Conservation (phyloP, 306 rosid species). For the Senna siamea region DNA sequence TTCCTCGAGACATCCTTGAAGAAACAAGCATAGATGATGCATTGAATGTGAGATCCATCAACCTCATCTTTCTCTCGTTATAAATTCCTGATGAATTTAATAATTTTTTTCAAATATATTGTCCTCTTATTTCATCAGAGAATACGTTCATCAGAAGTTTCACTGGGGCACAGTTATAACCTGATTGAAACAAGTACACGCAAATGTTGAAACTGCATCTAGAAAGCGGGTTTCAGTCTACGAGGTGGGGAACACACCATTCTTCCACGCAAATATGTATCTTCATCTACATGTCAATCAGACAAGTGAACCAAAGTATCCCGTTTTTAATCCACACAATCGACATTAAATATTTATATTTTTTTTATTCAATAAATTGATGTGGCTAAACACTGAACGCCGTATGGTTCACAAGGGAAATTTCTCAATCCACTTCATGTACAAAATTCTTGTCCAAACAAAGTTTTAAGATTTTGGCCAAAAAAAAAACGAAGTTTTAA, state of each 20-base stretch:
- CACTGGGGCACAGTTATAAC: slow-evolving; percentile 67
- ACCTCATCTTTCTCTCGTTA: slow-evolving; percentile 30
- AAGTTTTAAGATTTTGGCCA: too few species aligned
- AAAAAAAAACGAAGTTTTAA: too few species aligned
- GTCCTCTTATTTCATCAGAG: slow-evolving; percentile 53
- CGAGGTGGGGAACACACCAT: slow-evolving; percentile 62
- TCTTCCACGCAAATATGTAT: slow-evolving; percentile 60
- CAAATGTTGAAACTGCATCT: slow-evolving; percentile 80
- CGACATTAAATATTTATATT: background rate
- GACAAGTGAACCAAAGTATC: slow-evolving; percentile 35
- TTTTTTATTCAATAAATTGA: background rate
- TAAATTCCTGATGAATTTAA: background rate
- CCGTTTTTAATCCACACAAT: background rate
- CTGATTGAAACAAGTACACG: slow-evolving; percentile 65
- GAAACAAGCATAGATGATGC: slow-evolving; percentile 76
- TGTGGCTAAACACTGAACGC: background rate
- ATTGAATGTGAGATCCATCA: slow-evolving; percentile 47
- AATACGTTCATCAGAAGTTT: slow-evolving; percentile 63
- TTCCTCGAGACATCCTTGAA: slow-evolving; percentile 82
- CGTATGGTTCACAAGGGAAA: background rate
- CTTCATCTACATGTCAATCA: slow-evolving; percentile 59
- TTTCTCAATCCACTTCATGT: background rate
- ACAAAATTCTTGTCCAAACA: too few species aligned
- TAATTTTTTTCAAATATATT: slow-evolving; percentile 23
- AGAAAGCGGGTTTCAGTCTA: slow-evolving; percentile 60